A percentile compares a stretch with the other conserved stretches of the same genome.
Conservation (phyloP, 176 grass and related monocot genomes). For the Avena eriantha region DNA sequence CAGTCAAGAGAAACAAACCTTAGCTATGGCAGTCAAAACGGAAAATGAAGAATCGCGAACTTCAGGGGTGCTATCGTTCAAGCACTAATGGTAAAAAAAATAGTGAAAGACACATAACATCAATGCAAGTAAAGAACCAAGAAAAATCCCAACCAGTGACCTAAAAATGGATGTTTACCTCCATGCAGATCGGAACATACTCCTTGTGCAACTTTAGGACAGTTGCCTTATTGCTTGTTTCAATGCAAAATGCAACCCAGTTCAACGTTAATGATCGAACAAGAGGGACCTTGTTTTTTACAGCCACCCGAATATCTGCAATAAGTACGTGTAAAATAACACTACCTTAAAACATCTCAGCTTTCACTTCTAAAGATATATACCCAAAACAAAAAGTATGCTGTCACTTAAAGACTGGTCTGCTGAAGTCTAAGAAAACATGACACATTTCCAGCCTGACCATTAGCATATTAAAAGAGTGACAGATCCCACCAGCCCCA, state of each 20-base stretch:
- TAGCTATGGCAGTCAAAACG: slow-evolving; percentile 85
- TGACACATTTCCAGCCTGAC: not conserved
- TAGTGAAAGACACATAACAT: not conserved
- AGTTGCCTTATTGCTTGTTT: slow-evolving; percentile 92
- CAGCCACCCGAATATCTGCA: slow-evolving; percentile 86
- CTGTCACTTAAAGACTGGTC: not conserved
- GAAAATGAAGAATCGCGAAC: slow-evolving; percentile 92
- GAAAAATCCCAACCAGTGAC: not conserved
- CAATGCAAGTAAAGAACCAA: slow-evolving; percentile 13
- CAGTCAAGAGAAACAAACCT: slow-evolving; percentile 57
- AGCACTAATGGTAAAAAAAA: slow-evolving; percentile 58
- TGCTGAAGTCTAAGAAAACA: not conserved
- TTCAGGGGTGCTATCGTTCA: slow-evolving; percentile 98
- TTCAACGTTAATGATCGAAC: slow-evolving; percentile 86
- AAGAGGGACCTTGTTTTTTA: slow-evolving; percentile 98
- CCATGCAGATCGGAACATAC: slow-evolving; percentile 98
- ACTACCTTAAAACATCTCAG: not conserved
- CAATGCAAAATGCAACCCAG: slow-evolving; percentile 92
- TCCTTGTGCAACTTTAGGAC: slow-evolving; percentile 97
- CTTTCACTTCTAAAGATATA: slow-evolving; percentile 9
- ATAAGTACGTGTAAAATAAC: not conserved
- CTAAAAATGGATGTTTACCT: slow-evolving; percentile 54
- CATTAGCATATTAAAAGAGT: not conserved
- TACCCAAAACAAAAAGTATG: not conserved
- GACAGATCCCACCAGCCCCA: not conserved